Conservation (phyloP, 2,329 filamentous ascomycete genomes). For the Phaeosphaeriaceae sp. region DNA sequence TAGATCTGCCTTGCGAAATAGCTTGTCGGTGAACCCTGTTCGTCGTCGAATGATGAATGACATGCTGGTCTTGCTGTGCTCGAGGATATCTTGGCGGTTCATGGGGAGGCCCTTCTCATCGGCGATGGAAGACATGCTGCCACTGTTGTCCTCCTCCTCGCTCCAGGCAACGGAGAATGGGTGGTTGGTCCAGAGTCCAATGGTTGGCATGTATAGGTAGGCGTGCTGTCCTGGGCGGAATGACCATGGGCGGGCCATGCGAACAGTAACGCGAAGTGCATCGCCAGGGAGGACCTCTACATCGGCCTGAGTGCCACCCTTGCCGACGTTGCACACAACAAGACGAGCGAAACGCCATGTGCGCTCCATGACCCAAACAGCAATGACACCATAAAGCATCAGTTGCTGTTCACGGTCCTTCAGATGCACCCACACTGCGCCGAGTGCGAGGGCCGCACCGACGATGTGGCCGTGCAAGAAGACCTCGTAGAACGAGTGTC, state of each 20-base stretch:
- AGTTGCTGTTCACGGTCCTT: constrained; percentile 64
- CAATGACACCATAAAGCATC: constrained; percentile 66
- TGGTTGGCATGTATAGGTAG: constrained; percentile 77
- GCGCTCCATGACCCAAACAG: constrained; percentile 73
- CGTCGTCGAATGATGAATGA: constrained; percentile 88
- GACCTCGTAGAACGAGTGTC: constrained; percentile 80
- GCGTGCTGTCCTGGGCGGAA: constrained; percentile 79
- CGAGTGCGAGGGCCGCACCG: constrained; percentile 65
- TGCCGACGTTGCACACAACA: constrained; percentile 70
- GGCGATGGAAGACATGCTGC: constrained; percentile 23
- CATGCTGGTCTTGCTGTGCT: constrained; percentile 63
- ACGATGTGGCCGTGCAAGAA: constrained; percentile 77
- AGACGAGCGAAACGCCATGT: constrained; percentile 65
- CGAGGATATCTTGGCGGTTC: constrained; percentile 60
- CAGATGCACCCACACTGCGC: constrained; percentile 72
- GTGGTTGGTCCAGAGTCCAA: constrained; percentile 77
- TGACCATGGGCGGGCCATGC: constrained; percentile 77
- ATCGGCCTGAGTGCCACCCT: constrained; percentile 70
- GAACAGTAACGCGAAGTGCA: constrained; percentile 74
- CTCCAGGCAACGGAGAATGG: constrained; percentile 83
- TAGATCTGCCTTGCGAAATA: constrained; percentile 73
- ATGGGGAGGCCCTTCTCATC: constrained; percentile 57
- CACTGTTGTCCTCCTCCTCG: constrained; percentile 62
- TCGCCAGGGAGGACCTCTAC: constrained; percentile 80
- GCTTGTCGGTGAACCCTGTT: constrained; percentile 83